Evolutionary conservation across 2,329 filamentous ascomycete genomes (phyloP), one percentile per base, ranked within the genome.

Genomic region (Grosmannia serpens): DNA sequence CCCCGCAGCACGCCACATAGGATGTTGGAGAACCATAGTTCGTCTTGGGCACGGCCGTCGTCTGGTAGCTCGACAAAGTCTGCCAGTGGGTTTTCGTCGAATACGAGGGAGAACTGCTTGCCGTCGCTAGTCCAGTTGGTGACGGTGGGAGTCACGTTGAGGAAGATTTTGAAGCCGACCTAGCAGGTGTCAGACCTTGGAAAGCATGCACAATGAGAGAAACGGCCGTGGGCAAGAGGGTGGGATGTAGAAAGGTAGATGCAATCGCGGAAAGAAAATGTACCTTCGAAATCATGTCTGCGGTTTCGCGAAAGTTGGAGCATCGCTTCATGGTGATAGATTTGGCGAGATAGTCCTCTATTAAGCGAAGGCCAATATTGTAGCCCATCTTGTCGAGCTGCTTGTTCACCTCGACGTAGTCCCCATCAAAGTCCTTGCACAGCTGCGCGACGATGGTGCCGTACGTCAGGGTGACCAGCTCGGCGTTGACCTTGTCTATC

Each of bases 371-470:
- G 31, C 94, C 94, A 64, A 99, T 99, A 68, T 97, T 97, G 76
- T 97, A 96, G 58, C 94, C 94, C 94, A 99, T 99, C 75, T 92
- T 95, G 70, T 99, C 94, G 51, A 99, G 81, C 72, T 99, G 94
- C 72, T 92, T 91, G 76, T 99, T 99, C 70, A 99, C 92, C 71
- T 97, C 91, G 56, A 83, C 78, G 70, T 99, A 99, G 74, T 97
- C 90, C 67, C 84, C 86, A 66, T 96, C 91, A 70, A 92, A 96
- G 76, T 99, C 94, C 72, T 92, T 92, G 77, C 92, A 97, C 64
- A 99, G 79, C 72, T 97, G 92, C 59, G 91, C 89, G 59, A 99
- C 94, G 63, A 99, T 95, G 27, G 94, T 97, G 69, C 94, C 94
- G 72, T 99, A 99, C 35, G 94, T 99, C 67, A 99, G 82, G 52